Percentiles rank a stretch among this genome's conserved stretches.
phyloP scores from a whole-genome alignment of 164 flowering plant species.

The Echeveria elegans region DNA sequence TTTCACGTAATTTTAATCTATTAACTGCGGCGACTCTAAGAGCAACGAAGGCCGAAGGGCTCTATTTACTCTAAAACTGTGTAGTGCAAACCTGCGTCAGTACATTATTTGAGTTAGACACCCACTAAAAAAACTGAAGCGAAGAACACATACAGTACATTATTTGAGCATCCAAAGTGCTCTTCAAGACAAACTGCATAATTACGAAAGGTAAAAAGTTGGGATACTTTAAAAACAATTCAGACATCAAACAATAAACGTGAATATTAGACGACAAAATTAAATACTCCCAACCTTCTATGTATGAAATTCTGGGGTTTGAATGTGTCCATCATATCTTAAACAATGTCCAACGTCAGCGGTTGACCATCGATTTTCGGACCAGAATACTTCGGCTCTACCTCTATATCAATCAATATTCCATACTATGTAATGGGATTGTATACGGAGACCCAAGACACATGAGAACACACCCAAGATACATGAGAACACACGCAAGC shows the following conservation, averaged over 20 bases:
- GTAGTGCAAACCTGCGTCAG: no score
- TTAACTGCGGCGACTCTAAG: no score
- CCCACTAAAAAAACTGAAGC: slow-evolving; percentile 34
- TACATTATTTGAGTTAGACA: no score
- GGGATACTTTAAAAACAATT: no score
- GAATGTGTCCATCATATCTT: slow-evolving; percentile 95
- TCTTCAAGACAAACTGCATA: no score
- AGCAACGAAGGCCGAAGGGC: no score
- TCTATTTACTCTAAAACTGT: no score
- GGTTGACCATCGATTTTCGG: slow-evolving; percentile 87
- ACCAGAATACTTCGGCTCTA: slow-evolving; percentile 91
- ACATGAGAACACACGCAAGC: background rate
- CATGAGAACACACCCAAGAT: background rate
- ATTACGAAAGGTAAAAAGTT: no score
- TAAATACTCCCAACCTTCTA: slow-evolving; percentile 35
- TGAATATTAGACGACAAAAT: background rate
- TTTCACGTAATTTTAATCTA: no score
- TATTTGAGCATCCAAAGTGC: slow-evolving; percentile 16
- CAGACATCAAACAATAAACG: no score
- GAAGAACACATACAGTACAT: slow-evolving; percentile 85
- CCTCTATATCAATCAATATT: slow-evolving; percentile 38
- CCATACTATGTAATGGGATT: background rate
- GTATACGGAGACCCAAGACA: background rate
- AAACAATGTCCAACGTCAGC: slow-evolving; percentile 83
- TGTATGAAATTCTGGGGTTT: slow-evolving; percentile 78